Evolutionary conservation across 2,329 filamentous ascomycete genomes (phyloP).

Genomic region (Bipolaris oryzae): DNA sequence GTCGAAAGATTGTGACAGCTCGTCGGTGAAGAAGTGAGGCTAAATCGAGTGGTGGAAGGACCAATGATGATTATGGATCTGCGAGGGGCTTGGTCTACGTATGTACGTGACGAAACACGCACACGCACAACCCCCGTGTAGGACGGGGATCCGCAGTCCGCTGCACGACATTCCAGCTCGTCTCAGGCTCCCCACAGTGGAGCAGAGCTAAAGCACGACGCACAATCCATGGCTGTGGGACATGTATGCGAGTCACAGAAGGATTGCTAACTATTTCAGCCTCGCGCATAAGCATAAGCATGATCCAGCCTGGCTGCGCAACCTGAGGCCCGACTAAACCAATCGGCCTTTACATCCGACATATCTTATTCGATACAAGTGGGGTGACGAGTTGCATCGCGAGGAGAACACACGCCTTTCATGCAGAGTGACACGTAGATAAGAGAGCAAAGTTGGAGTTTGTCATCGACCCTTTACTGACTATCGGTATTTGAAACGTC

Average conservation of each 20-base stretch:
- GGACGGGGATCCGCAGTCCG: not conserved
- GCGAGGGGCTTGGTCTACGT: too few relatives aligned
- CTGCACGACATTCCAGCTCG: not conserved
- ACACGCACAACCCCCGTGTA: not conserved
- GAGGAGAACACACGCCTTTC: not conserved
- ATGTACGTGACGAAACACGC: not conserved
- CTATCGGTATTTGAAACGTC: not conserved
- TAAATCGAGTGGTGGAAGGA: too few relatives aligned
- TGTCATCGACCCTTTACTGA: not conserved
- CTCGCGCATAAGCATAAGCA: conserved; percentile 7
- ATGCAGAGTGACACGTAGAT: conserved; percentile 2
- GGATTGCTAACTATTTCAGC: conserved; percentile 3
- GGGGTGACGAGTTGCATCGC: not conserved
- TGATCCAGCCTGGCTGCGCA: conserved; percentile 1
- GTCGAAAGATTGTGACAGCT: not conserved
- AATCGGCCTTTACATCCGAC: not conserved
- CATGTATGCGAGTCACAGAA: not conserved
- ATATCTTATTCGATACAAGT: not conserved
- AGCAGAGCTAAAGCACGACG: conserved; percentile 2
- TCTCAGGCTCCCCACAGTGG: conserved; percentile 1
- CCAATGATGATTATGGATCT: not conserved
- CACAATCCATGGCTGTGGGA: not conserved
- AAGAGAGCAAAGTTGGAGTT: not conserved
- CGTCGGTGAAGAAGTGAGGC: too few relatives aligned
- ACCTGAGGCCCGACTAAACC: not conserved